phyloP scores from a whole-genome alignment of 805 yeast genomes.

The Metschnikowia orientalis region DNA sequence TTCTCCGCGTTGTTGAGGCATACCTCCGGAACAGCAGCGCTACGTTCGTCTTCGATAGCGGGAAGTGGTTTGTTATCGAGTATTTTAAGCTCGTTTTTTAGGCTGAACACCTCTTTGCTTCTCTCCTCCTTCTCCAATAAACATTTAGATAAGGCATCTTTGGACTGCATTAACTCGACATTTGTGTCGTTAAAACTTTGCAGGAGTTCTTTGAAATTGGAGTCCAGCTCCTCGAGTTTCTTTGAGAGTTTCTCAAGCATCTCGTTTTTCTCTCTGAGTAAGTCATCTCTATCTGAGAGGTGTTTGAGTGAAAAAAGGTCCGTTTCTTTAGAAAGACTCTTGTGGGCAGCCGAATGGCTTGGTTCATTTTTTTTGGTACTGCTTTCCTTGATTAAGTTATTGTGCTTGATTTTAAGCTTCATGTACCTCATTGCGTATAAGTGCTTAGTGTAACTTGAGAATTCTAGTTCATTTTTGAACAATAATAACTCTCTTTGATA shows the following conservation, averaged over 20 bases:
- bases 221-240: slow-evolving; percentile 1
- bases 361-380: background rate
- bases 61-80: background rate
- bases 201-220: slow-evolving; percentile 4
- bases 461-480: slow-evolving; percentile 57
- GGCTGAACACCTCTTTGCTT: slow-evolving; percentile 21
- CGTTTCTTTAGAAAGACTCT: slow-evolving; percentile 9
- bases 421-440: slow-evolving; percentile 23
- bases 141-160: slow-evolving; percentile 21
- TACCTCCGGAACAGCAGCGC: background rate
- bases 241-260: background rate
- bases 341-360: no score
- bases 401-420: slow-evolving; percentile 14
- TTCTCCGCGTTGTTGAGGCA: slow-evolving; percentile 1
- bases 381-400: slow-evolving; percentile 7
- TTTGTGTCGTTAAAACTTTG: slow-evolving; percentile 3
- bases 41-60: background rate
- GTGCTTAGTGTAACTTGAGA: slow-evolving; percentile 49
- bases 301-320: slow-evolving; percentile 11
- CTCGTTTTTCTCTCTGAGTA: slow-evolving; percentile 4
- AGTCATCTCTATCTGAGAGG: slow-evolving; percentile 8
- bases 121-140: slow-evolving; percentile 22
- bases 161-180: slow-evolving; percentile 11
- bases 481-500: slow-evolving; percentile 57
- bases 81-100: background rate